Percentiles rank a stretch among this genome's conserved stretches.
Conservation (phyloP, 1,284 basidiomycete species). For the Fomes fomentarius region DNA sequence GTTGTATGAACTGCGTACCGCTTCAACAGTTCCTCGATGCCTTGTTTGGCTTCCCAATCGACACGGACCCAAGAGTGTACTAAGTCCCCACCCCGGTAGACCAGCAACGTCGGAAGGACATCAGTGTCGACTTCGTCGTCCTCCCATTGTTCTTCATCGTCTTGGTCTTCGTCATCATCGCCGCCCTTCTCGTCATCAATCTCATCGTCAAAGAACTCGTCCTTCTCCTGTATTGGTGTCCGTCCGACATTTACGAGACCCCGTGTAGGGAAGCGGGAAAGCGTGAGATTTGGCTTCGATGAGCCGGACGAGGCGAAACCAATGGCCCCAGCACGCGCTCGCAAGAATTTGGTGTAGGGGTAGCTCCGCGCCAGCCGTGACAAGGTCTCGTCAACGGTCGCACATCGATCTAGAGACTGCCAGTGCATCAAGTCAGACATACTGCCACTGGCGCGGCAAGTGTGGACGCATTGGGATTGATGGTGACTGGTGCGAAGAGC, state of each 20-base stretch:
- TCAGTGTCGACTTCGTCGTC: conserved; percentile 74
- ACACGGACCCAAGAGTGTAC: conserved; percentile 84
- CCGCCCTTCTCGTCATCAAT: conserved; percentile 29
- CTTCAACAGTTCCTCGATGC: conserved; percentile 68
- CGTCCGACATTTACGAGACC: conserved; percentile 25
- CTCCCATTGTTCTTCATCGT: conserved; percentile 42
- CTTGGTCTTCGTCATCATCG: conserved; percentile 36
- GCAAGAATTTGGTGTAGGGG: conserved; percentile 79
- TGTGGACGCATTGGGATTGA: no score
- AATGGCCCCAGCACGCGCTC: conserved; percentile 71
- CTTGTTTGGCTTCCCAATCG: conserved; percentile 77
- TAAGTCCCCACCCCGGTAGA: conserved; percentile 82
- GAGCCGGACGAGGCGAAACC: conserved; percentile 61
- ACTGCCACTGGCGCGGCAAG: no score
- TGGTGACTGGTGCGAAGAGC: no score
- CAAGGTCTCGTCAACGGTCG: conserved; percentile 68
- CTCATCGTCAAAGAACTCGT: conserved; percentile 39
- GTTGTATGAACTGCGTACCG: conserved; percentile 46
- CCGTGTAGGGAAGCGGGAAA: conserved; percentile 29
- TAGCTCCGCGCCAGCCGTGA: conserved; percentile 69
- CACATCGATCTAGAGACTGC: conserved; percentile 77
- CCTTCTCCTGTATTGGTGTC: conserved; percentile 16
- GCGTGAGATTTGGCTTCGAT: conserved; percentile 13
- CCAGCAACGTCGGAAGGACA: conserved; percentile 81
- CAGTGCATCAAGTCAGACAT: neutral